Percentiles rank a stretch among this genome's conserved stretches.
Conservation (phyloP, 108 stramenopile genomes). For the Aureococcus anophagefferens region DNA sequence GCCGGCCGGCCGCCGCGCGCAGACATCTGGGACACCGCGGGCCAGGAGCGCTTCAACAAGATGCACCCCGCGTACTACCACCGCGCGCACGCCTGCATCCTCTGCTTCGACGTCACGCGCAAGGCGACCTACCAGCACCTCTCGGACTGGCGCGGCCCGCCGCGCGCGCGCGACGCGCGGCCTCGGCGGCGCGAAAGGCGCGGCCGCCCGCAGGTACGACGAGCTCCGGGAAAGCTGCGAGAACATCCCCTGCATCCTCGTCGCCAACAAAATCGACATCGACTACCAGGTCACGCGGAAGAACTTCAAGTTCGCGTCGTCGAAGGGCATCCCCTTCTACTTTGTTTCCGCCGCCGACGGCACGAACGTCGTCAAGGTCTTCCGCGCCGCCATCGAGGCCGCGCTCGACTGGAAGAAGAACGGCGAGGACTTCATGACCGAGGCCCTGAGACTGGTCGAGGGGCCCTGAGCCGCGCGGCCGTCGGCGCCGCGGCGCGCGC, state of each 20-base stretch:
- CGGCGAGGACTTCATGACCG: slow-evolving; percentile 50
- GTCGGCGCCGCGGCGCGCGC: too few species aligned
- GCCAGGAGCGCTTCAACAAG: slow-evolving; percentile 67
- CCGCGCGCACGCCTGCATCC: slow-evolving; percentile 61
- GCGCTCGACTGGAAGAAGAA: slow-evolving; percentile 51
- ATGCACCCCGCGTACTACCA: slow-evolving; percentile 79
- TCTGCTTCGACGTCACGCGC: slow-evolving; percentile 62
- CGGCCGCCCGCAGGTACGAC: too few species aligned
- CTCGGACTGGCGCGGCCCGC: slow-evolving; percentile 6
- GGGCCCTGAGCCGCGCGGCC: too few species aligned
- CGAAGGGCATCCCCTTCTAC: slow-evolving; percentile 62
- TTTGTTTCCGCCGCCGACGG: slow-evolving; percentile 75
- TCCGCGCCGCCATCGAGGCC: slow-evolving; percentile 48
- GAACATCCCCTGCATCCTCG: slow-evolving; percentile 56
- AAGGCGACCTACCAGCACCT: slow-evolving; percentile 32
- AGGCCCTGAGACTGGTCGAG: slow-evolving; percentile 48
- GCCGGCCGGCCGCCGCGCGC: neutral
- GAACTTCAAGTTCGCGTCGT: slow-evolving; percentile 61
- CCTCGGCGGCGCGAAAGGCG: too few species aligned
- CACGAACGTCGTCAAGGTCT: slow-evolving; percentile 69
- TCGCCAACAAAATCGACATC: slow-evolving; percentile 77
- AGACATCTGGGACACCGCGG: slow-evolving; percentile 80
- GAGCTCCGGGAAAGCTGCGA: slow-evolving; percentile 59
- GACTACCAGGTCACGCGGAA: slow-evolving; percentile 70
- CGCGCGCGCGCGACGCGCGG: too few species aligned